These are phyloP conservation scores for Aspergillus awamori DNA, from an alignment of 2,329 filamentous ascomycete genomes.

Conservation along the genomic window DNA sequence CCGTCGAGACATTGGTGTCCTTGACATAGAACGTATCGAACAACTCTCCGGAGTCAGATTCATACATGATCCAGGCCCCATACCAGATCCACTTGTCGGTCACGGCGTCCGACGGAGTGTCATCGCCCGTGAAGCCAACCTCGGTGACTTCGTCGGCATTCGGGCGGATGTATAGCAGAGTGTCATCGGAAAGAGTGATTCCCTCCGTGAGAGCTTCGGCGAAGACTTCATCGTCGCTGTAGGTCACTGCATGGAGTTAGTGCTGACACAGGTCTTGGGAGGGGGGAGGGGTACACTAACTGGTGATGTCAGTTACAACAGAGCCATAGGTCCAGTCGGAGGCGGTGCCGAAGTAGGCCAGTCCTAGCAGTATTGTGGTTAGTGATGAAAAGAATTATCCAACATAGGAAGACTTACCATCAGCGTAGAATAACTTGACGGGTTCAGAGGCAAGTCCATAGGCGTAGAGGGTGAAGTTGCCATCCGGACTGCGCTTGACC, in stretches of 20 bases:
- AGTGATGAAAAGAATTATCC: neutral
- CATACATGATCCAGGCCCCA: neutral
- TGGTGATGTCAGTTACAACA: neutral
- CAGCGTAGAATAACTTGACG: neutral
- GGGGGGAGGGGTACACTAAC: neutral
- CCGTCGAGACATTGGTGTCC: neutral
- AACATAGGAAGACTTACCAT: neutral
- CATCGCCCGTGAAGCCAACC: neutral
- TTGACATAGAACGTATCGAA: neutral
- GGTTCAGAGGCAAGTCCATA: neutral
- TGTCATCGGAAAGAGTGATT: neutral
- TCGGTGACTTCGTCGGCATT: neutral
- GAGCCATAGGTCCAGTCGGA: neutral
- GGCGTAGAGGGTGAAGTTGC: neutral
- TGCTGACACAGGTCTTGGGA: accelerated
- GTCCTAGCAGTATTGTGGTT: neutral
- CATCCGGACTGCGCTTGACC: neutral
- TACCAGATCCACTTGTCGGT: neutral
- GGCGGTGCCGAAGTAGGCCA: neutral
- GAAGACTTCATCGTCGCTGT: neutral
- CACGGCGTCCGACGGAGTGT: neutral
- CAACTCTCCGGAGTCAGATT: neutral
- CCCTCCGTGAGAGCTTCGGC: neutral
- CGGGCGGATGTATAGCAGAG: neutral
- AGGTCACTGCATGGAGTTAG: neutral